These are phyloP conservation scores for Pyrus bretschneideri DNA, from an alignment of 306 rosid genomes.

Conservation along the genomic window DNA sequence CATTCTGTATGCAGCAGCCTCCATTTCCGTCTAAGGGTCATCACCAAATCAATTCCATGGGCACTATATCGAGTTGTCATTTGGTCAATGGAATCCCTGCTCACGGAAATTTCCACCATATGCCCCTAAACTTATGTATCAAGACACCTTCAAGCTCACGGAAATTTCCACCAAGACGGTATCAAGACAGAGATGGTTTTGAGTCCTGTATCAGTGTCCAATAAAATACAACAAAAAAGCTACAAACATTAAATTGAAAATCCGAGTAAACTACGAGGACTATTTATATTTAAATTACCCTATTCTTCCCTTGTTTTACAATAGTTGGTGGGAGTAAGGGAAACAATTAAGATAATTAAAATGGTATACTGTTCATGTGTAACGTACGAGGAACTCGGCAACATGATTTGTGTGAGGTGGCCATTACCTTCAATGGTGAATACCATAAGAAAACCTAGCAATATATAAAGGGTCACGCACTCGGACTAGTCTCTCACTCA, in stretches of 20 bases:
- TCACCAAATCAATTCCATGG: background rate
- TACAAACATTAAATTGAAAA: background rate
- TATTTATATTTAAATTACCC: background rate
- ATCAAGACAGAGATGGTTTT: no score
- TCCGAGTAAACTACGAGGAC: background rate
- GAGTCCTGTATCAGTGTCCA: no score
- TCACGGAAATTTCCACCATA: slow-evolving; percentile 2
- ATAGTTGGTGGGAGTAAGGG: background rate
- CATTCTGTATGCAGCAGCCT: background rate
- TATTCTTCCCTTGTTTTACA: background rate
- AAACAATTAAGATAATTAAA: no score
- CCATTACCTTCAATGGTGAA: slow-evolving; percentile 34
- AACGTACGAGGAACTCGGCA: slow-evolving; percentile 4
- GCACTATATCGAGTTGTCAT: background rate
- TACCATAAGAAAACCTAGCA: background rate
- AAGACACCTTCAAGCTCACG: background rate
- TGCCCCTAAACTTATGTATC: background rate
- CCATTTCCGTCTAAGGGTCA: background rate
- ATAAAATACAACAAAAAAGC: background rate
- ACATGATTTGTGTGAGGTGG: slow-evolving; percentile 13
- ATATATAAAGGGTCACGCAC: background rate
- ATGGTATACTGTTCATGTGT: background rate
- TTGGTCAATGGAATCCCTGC: background rate
- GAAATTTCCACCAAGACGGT: no score
- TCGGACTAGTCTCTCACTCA: background rate